Conservation (phyloP, 2,329 filamentous ascomycete genomes). For the Colletotrichum australisinense region DNA sequence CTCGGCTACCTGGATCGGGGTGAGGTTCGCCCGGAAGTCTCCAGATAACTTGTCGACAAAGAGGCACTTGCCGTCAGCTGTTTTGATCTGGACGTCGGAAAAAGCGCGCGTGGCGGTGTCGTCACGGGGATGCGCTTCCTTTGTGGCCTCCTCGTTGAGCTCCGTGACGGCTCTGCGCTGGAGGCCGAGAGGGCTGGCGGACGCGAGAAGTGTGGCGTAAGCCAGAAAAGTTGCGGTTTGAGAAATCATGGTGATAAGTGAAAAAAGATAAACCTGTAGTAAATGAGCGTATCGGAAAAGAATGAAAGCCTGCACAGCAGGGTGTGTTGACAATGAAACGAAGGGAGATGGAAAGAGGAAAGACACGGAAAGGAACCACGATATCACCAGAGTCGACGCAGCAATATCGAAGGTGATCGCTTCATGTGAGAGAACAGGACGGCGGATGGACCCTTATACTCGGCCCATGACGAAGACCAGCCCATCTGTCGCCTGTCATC, state of each 20-base stretch:
- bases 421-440: neutral
- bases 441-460: constrained; percentile 29
- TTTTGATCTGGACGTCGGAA: constrained; percentile 57
- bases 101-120: constrained; percentile 56
- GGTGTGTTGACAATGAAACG: constrained; percentile 30
- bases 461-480: neutral
- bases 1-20: constrained; percentile 56
- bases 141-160: constrained; percentile 55
- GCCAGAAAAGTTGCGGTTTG: constrained; percentile 41
- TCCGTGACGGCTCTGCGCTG: constrained; percentile 50
- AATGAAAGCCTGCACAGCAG: constrained; percentile 45
- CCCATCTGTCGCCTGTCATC: neutral
- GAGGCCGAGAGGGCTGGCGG: constrained; percentile 41
- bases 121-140: constrained; percentile 58
- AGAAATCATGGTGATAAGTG: constrained; percentile 36
- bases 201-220: constrained; percentile 40
- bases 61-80: constrained; percentile 56
- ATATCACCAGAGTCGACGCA: constrained; percentile 31
- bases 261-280: neutral
- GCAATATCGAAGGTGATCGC: neutral
- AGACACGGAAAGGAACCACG: constrained; percentile 32
- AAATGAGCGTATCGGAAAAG: constrained; percentile 31
- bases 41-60: constrained; percentile 59
- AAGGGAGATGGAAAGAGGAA: constrained; percentile 36
- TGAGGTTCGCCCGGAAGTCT: constrained; percentile 60